Evolutionary conservation across 2,329 filamentous ascomycete species (phyloP), one percentile per base, ranked within the genome.

Genomic region (Thelonectria olida): DNA sequence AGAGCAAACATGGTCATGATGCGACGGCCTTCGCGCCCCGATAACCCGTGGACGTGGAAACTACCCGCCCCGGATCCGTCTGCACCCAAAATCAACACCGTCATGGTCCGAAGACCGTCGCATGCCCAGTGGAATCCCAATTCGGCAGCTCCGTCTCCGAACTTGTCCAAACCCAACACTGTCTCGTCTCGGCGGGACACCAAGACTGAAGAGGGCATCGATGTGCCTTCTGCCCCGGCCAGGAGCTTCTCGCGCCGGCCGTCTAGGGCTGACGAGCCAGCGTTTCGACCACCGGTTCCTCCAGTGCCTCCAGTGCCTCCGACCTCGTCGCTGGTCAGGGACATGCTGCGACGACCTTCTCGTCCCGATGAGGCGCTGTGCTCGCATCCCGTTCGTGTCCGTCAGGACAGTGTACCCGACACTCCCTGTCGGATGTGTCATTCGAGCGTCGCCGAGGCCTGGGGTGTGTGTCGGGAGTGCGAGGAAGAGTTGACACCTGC

Each of bases 341-440:
- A 58, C 2, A 31, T 58, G 22, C 41, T 61, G 36, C 62, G 61
- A 10, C 58, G 68, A 12, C 67, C 67, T 17, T 67, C 68, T 5
- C 55, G 61, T n/a, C 56, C 61, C 7, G 52, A 51, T 12, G 68
- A 72, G 38, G 61, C 65, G 13, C 67, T 67, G 28, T 58, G 36
- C 42, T 72, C 67, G 7, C 66, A 72, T 15, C 69, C 67, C 3
- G 48, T 70, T 4, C 69, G 65, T 12, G 63, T 72, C 13, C 65
- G 70, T 13, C 66, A 70, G 45, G 62, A 71, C 23, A 72, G 70
- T 17, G 51, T 34, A 7, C 58, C 67, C 9, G 70, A 72, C 22
- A 50, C 63, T 1, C 52, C 67, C 36, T 72, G 70, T 9, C 60
- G 68, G 2, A 42, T 64, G 13, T 72, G 70, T 10, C 67, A 72